phyloP scores from a whole-genome alignment of 192 early-diverging fungal genomes.

The Mortierella alpina region DNA sequence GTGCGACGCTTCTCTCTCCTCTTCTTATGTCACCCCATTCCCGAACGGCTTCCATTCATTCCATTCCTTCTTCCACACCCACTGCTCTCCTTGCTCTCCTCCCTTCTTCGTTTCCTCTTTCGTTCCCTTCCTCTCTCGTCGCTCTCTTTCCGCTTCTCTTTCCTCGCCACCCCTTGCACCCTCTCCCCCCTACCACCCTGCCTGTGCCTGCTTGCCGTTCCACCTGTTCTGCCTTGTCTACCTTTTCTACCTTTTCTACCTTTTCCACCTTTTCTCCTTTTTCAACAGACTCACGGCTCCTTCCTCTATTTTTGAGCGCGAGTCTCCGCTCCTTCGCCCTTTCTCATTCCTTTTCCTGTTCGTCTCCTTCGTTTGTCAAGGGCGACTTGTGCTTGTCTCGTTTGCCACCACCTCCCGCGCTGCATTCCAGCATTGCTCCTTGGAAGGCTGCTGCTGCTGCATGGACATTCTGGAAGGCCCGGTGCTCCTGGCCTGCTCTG shows the following conservation, averaged over 20 bases:
- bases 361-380: neutral
- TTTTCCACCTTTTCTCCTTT: neutral
- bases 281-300: neutral
- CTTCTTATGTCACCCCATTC: neutral
- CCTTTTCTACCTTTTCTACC: neutral
- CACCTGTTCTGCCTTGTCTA: neutral
- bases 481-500: slow-evolving; percentile 33
- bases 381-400: neutral
- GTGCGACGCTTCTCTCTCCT: neutral
- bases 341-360: neutral
- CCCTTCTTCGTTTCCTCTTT: neutral
- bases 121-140: no score
- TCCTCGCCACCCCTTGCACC: neutral
- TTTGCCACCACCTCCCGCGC: neutral
- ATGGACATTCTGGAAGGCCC: slow-evolving; percentile 54
- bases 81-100: neutral
- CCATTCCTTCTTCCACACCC: neutral
- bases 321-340: slow-evolving; percentile 11
- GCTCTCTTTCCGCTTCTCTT: neutral
- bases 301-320: no score
- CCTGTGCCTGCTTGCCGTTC: neutral
- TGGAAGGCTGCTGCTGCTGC: neutral
- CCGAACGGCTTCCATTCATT: neutral
- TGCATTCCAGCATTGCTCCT: neutral
- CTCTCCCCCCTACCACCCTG: neutral